Evolutionary conservation across 2,329 filamentous ascomycete genomes (phyloP), one percentile per base, ranked within the genome.

Genomic region (Trichoderma sp.): DNA sequence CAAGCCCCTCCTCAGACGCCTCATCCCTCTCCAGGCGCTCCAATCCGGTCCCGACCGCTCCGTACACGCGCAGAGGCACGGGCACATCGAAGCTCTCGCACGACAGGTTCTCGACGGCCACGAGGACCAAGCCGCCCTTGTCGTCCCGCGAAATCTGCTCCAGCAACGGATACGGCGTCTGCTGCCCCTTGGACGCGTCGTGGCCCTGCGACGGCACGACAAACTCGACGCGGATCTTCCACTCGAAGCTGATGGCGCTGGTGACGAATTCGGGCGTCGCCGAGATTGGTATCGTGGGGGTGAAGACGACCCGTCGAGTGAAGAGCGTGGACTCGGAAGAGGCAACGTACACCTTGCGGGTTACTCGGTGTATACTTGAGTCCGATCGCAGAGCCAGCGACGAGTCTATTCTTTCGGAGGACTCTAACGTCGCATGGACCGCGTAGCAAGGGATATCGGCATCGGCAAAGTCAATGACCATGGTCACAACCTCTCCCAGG

Each of bases 241-340:
- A 99, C 69, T 92, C 90, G 28, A 97, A 80, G 68, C 86, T 90
- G 4, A 99, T 86, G 2, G 93, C 93, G 67, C 88, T 96, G 0
- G 95, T 99, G 54, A 96, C 85, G 70, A 99, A 96, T 68, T 95
- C 93, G 0, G 95, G 95, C 0, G 93, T 97, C 0, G 92, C 93
- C 15, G 83, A 84, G 19, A 90, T 84, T 0, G 95, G 95, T 56
- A 99, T 93, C 0, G 91, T 90, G 0, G 93, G 90, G 9, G 83
- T 88, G 72, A 98, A 97, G 7, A 91, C 87, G 24, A 94, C 83
- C 57, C 92, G 85, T 7, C 90, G 85, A 2, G 93, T 88, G 74
- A 90, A 97, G 4, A 98, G 81, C 0, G 92, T 90, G 39, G 91
- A 92, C 75, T 97, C 93, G 26, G 91, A 92, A 34, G 88, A 86